These are phyloP conservation scores for Lachancea nothofagi DNA, from an alignment of 805 yeast genomes.

Conservation along the genomic window DNA sequence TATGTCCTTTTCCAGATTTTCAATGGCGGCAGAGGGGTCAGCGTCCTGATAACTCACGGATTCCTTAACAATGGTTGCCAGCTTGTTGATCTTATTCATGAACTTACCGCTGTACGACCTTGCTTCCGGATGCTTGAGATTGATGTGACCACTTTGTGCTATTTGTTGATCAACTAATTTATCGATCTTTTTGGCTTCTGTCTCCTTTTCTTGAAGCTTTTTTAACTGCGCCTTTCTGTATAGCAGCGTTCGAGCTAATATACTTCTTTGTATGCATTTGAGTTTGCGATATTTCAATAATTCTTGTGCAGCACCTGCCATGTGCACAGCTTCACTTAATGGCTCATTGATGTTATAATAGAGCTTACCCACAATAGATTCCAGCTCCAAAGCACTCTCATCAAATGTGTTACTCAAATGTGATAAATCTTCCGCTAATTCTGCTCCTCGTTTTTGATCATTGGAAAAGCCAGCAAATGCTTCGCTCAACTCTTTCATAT, in stretches of 20 bases:
- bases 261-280: constrained; percentile 28
- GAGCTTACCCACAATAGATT: constrained; percentile 25
- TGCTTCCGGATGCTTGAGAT: constrained; percentile 18
- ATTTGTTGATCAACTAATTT: constrained; percentile 21
- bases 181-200: constrained; percentile 23
- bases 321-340: constrained; percentile 28
- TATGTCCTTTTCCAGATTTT: constrained; percentile 24
- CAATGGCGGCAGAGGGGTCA: constrained; percentile 21
- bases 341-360: constrained; percentile 33
- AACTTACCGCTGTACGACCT: constrained; percentile 25
- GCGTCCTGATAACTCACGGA: constrained; percentile 29
- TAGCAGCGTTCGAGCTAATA: constrained; percentile 21
- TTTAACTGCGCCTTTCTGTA: constrained; percentile 23
- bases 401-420: constrained; percentile 27
- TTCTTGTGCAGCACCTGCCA: constrained; percentile 30
- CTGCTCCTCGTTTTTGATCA: constrained; percentile 21
- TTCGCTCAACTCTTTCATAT: constrained; percentile 26
- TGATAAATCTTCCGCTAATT: constrained; percentile 24
- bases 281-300: constrained; percentile 29
- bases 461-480: constrained; percentile 23
- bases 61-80: constrained; percentile 31
- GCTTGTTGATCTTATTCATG: constrained; percentile 25
- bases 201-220: constrained; percentile 25
- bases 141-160: constrained; percentile 18
- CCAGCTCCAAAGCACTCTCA: constrained; percentile 22